phyloP scores from a whole-genome alignment of 2,329 filamentous ascomycete species.

The Fusarium sublunatum region DNA sequence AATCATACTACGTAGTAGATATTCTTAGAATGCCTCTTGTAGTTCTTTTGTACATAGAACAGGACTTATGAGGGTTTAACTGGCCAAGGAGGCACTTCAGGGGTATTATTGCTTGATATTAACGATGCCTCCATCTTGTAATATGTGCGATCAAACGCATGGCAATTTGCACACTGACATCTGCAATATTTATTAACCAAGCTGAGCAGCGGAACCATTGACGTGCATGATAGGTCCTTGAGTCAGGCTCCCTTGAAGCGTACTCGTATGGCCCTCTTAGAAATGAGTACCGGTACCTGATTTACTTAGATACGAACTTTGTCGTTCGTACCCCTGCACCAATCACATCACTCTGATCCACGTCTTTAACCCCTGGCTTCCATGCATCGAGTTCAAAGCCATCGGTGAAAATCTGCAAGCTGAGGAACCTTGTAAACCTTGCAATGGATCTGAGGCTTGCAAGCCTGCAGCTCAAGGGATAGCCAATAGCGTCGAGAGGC shows the following conservation, averaged over 20 bases:
- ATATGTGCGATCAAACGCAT: slow-evolving; percentile 19
- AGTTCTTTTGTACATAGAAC: not conserved
- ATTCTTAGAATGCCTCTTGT: not conserved
- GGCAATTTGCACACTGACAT: slow-evolving; percentile 13
- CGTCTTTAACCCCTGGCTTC: slow-evolving; percentile 13
- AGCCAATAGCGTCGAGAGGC: slow-evolving; percentile 27
- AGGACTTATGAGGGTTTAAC: not conserved
- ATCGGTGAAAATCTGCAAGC: slow-evolving; percentile 19
- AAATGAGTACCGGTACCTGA: not conserved
- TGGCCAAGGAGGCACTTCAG: not conserved
- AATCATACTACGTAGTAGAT: not conserved
- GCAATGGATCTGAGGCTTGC: slow-evolving; percentile 27
- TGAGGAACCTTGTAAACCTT: slow-evolving; percentile 19
- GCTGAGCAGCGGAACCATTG: not conserved
- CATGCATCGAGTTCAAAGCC: slow-evolving; percentile 15
- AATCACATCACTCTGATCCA: slow-evolving; percentile 26
- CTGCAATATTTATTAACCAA: slow-evolving; percentile 16
- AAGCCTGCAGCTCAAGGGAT: slow-evolving; percentile 30
- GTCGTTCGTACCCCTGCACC: slow-evolving; percentile 6
- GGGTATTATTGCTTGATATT: slow-evolving; percentile 3
- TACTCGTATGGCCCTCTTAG: slow-evolving; percentile 19
- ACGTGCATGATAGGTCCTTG: slow-evolving; percentile 17
- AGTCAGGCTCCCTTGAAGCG: slow-evolving; percentile 14
- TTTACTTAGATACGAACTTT: slow-evolving; percentile 24
- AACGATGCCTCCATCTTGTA: slow-evolving; percentile 4